Evolutionary conservation across 192 early-diverging fungal genomes (phyloP).

Genomic region (Entophlyctis luteolus): DNA sequence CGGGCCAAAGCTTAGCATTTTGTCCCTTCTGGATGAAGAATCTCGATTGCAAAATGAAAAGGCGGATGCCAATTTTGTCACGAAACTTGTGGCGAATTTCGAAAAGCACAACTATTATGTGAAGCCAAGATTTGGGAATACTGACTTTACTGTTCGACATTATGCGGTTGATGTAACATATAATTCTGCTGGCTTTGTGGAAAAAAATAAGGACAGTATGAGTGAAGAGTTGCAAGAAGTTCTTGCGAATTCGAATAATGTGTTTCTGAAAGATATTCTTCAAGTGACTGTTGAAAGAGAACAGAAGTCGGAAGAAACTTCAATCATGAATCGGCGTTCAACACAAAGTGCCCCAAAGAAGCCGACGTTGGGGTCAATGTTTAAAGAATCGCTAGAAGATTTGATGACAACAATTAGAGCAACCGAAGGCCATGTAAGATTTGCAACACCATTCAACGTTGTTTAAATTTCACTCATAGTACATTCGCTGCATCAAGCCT

Average conservation of each 20-base stretch:
- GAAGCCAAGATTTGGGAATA: constrained; percentile 75
- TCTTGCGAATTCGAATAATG: constrained; percentile 66
- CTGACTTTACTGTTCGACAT: constrained; percentile 75
- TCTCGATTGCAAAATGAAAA: constrained; percentile 75
- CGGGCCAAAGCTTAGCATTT: constrained; percentile 73
- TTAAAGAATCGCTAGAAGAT: constrained; percentile 83
- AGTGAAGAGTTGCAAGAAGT: constrained; percentile 80
- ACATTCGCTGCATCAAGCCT: constrained; percentile 96
- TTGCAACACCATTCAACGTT: background rate
- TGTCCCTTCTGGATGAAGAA: constrained; percentile 91
- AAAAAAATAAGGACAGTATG: constrained; percentile 91
- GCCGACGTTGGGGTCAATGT: constrained; percentile 86
- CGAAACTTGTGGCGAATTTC: constrained; percentile 72
- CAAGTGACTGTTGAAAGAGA: constrained; percentile 31
- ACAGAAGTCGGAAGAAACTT: background rate
- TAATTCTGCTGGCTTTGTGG: constrained; percentile 77
- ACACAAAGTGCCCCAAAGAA: constrained; percentile 46
- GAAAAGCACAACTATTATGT: constrained; percentile 56
- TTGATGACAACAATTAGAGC: constrained; percentile 89
- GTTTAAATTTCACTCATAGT: constrained; percentile 44
- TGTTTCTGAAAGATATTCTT: constrained; percentile 74
- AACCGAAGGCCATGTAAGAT: constrained; percentile 56
- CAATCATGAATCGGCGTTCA: background rate
- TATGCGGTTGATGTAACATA: constrained; percentile 87
- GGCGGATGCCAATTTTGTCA: constrained; percentile 75